Evolutionary conservation across 352 stramenopile species (phyloP).

Genomic region (Phytophthora idaei): DNA sequence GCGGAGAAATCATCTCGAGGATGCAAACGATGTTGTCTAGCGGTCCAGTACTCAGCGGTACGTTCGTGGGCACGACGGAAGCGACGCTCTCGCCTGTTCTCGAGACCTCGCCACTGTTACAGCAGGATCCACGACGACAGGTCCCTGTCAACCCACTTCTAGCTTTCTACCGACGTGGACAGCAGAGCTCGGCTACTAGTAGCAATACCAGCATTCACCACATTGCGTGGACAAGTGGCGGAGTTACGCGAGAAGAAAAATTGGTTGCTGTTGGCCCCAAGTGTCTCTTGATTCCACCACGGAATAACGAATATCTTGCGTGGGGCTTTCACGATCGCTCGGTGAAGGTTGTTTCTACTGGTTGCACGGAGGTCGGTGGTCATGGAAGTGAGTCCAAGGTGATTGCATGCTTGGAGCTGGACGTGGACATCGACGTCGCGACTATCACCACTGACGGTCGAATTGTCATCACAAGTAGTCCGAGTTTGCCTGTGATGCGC

Average conservation of each 20-base stretch:
- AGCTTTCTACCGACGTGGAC: conserved; percentile 42
- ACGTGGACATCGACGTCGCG: conserved; percentile 56
- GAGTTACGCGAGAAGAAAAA: conserved; percentile 57
- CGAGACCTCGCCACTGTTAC: conserved; percentile 54
- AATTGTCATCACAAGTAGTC: conserved; percentile 59
- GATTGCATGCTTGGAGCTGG: conserved; percentile 61
- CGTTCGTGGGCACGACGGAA: conserved; percentile 30
- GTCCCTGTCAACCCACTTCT: conserved; percentile 51
- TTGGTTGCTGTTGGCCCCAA: conserved; percentile 47
- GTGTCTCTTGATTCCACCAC: conserved; percentile 66
- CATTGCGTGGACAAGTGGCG: conserved; percentile 51
- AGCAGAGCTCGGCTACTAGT: conserved; percentile 8
- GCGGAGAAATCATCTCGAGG: conserved; percentile 65
- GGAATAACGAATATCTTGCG: conserved; percentile 68
- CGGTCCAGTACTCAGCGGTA: conserved; percentile 21
- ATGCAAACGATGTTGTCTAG: conserved; percentile 75
- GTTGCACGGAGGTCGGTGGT: conserved; percentile 43
- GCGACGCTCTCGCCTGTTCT: conserved; percentile 39
- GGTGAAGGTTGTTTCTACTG: conserved; percentile 61
- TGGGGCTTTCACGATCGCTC: conserved; percentile 75
- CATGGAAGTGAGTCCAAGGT: conserved; percentile 64
- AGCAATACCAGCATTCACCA: conserved; percentile 41
- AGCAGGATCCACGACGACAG: conserved; percentile 59
- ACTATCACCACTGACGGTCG: conserved; percentile 69
- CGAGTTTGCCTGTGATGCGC: conserved; percentile 49